Evolutionary conservation across 1,139 yeast genomes (phyloP).

Genomic region (Diutina rugosa): DNA sequence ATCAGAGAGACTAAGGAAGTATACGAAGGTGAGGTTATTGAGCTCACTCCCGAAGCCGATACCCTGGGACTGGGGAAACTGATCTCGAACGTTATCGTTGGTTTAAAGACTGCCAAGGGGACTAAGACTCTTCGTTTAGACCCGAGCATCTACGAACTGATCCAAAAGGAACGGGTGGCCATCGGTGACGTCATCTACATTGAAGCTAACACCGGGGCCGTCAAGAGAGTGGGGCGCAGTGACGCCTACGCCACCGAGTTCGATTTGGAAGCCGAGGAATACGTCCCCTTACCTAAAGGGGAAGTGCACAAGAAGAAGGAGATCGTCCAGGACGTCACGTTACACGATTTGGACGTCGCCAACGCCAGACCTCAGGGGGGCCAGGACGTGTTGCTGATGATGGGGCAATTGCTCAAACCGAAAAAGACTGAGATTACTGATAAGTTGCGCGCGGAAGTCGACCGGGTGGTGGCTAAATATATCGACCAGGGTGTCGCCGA

Average conservation of each 20-base stretch:
- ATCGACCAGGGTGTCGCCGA: constrained; percentile 98
- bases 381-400: constrained; percentile 94
- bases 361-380: constrained; percentile 98
- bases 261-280: constrained; percentile 96
- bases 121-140: constrained; percentile 86
- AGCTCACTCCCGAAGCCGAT: constrained; percentile 91
- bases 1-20: constrained; percentile 96
- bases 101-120: constrained; percentile 91
- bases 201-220: constrained; percentile 96
- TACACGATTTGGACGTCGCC: constrained; percentile 92
- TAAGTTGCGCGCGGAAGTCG: constrained; percentile 83
- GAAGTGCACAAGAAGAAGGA: constrained; percentile 98
- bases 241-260: constrained; percentile 98
- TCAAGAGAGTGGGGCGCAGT: constrained; percentile 92
- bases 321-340: constrained; percentile 92
- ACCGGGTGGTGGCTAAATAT: constrained; percentile 90
- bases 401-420: constrained; percentile 96
- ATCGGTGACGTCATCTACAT: constrained; percentile 96
- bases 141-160: constrained; percentile 90
- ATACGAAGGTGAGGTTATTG: constrained; percentile 96
- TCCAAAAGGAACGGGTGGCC: constrained; percentile 88
- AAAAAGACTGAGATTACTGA: constrained; percentile 98
- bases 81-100: constrained; percentile 85
- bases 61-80: constrained; percentile 98
- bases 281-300: constrained; percentile 96